These are phyloP conservation scores for Neovahlkampfia damariscottae DNA, from an alignment of 78 protist species.

Conservation along the genomic window DNA sequence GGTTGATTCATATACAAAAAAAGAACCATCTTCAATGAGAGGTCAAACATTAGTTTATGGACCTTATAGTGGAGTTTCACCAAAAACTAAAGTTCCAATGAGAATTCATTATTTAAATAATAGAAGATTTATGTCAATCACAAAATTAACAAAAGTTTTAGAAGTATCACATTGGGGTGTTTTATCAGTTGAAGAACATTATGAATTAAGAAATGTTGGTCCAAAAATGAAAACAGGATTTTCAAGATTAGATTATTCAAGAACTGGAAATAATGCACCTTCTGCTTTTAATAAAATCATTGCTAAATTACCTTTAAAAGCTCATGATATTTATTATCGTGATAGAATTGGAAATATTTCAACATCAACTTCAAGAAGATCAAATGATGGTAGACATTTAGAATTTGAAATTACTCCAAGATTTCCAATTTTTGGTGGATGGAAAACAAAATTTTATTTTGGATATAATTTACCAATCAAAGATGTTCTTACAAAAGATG, in stretches of 20 bases:
- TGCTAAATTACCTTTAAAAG: slow-evolving; percentile 42
- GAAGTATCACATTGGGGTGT: slow-evolving; percentile 40
- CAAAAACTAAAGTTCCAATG: slow-evolving; percentile 17
- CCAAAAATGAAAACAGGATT: slow-evolving; percentile 53
- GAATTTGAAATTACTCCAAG: slow-evolving; percentile 37
- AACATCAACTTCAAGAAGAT: slow-evolving; percentile 31
- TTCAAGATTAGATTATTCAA: slow-evolving; percentile 65
- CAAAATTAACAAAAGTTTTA: slow-evolving; percentile 14
- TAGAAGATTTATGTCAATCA: slow-evolving; percentile 26
- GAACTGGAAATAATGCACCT: slow-evolving; percentile 22
- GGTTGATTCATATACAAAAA: slow-evolving; percentile 23
- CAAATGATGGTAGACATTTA: slow-evolving; percentile 5
- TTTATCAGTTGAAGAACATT: slow-evolving; percentile 42
- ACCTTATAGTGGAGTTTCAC: slow-evolving; percentile 52
- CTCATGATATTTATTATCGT: slow-evolving; percentile 71
- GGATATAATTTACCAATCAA: slow-evolving; percentile 68
- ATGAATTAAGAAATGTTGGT: slow-evolving; percentile 41
- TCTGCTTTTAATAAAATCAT: neutral
- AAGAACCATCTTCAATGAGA: slow-evolving; percentile 18
- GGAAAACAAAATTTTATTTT: slow-evolving; percentile 55
- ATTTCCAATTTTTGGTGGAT: slow-evolving; percentile 77
- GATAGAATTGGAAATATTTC: slow-evolving; percentile 81
- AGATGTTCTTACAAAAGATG: slow-evolving; percentile 5
- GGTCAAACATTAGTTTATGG: slow-evolving; percentile 45
- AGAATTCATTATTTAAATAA: slow-evolving; percentile 63